A percentile compares a stretch with the other conserved stretches of the same genome.
Conservation (phyloP, 2,329 filamentous ascomycete species). For the Colletotrichum tropicale region DNA sequence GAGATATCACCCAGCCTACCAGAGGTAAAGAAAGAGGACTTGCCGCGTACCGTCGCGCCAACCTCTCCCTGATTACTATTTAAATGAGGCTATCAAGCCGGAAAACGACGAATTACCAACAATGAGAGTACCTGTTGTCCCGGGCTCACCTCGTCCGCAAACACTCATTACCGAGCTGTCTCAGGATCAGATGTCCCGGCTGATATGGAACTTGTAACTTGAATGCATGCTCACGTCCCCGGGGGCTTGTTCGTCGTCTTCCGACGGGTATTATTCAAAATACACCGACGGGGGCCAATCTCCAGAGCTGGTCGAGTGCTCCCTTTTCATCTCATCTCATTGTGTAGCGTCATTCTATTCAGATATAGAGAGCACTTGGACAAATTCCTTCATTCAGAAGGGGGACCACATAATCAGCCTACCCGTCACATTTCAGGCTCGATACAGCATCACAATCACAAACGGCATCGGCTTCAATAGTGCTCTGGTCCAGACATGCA, state of each 20-base stretch:
- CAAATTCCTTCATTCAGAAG: neutral
- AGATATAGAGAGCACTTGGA: rapidly evolving
- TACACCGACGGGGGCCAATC: neutral
- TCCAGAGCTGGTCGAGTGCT: rapidly evolving
- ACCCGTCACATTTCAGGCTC: neutral
- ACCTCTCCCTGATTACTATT: rapidly evolving
- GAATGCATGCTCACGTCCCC: neutral
- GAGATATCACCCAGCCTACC: neutral
- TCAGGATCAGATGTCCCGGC: neutral
- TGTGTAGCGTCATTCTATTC: rapidly evolving
- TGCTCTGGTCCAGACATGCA: neutral
- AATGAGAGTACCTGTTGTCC: rapidly evolving
- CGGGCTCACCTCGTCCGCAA: rapidly evolving
- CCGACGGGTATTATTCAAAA: neutral
- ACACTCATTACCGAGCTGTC: rapidly evolving
- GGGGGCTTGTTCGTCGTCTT: neutral
- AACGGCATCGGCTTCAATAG: too few relatives aligned
- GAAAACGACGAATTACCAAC: neutral
- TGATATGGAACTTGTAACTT: neutral
- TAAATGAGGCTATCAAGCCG: neutral
- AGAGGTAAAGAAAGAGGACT: neutral
- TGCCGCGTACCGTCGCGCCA: neutral
- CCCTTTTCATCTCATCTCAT: neutral
- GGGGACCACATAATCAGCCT: neutral
- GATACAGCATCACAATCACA: neutral